Evolutionary conservation across 1,284 basidiomycete species (phyloP).

Genomic region (Moesziomyces sp.): DNA sequence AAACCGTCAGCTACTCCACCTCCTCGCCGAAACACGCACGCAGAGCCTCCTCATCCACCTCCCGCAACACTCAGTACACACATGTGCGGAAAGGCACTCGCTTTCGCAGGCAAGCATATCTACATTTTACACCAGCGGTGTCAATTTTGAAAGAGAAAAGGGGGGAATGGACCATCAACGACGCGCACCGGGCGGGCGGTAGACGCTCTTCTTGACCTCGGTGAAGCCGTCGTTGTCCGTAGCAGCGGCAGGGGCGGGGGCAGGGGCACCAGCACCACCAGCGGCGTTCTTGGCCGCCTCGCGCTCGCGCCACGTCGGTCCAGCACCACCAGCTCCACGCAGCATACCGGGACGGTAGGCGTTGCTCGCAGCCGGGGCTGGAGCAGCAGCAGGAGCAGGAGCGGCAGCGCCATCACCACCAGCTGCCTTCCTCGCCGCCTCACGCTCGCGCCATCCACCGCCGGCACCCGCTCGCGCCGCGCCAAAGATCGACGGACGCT

Average conservation of each 20-base stretch:
- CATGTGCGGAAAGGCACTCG: too few species aligned
- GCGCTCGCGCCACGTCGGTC: conserved; percentile 41
- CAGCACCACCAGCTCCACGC: conserved; percentile 21
- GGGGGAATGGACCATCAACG: too few species aligned
- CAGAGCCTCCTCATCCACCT: too few species aligned
- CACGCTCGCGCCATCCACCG: conserved; percentile 30
- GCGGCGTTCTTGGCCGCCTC: conserved; percentile 46
- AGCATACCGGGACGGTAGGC: conserved; percentile 44
- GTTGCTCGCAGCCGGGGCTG: conserved; percentile 14
- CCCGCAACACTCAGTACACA: too few species aligned
- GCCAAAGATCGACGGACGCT: conserved; percentile 39
- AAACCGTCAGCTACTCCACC: too few species aligned
- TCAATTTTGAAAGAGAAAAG: too few species aligned
- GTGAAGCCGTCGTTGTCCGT: conserved; percentile 52
- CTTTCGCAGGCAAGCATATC: neutral
- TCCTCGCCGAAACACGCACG: too few species aligned
- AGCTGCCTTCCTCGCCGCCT: conserved; percentile 30
- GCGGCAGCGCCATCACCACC: conserved; percentile 21
- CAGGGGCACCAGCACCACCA: conserved; percentile 20
- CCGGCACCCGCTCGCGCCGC: conserved; percentile 24
- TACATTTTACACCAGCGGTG: too few species aligned
- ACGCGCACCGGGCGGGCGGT: conserved; percentile 46
- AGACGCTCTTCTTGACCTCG: conserved; percentile 46
- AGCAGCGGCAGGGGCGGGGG: conserved; percentile 18
- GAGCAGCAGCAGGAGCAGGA: conserved; percentile 20